Conservation (phyloP, 371 early-diverging fungal genomes). For the Neoconidiobolus thromboides region DNA sequence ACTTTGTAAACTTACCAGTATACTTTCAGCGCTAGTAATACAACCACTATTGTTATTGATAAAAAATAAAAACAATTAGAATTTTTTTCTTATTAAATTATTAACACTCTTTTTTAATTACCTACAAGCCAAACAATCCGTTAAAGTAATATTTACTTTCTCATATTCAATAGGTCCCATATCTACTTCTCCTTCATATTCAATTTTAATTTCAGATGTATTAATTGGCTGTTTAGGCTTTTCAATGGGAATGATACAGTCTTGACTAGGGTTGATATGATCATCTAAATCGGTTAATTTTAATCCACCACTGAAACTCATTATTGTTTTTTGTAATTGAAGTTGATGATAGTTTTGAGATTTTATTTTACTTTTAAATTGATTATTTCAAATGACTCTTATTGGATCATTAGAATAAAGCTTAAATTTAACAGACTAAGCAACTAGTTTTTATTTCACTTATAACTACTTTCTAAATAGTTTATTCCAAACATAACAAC, state of each 20-base stretch:
- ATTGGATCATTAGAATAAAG: too few species aligned
- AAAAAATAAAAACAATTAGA: not conserved
- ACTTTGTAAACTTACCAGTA: conserved; percentile 76
- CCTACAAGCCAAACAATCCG: conserved; percentile 97
- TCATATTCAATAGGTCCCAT: conserved; percentile 63
- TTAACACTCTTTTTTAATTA: conserved; percentile 10
- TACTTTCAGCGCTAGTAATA: conserved; percentile 91
- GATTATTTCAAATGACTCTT: too few species aligned
- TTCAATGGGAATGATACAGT: conserved; percentile 86
- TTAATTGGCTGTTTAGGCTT: conserved; percentile 40
- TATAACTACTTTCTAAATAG: too few species aligned
- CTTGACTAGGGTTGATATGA: conserved; percentile 85
- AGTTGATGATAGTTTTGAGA: too few species aligned
- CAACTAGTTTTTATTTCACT: too few species aligned
- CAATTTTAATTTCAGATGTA: not conserved
- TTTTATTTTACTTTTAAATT: too few species aligned
- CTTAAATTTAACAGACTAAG: too few species aligned
- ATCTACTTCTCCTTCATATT: conserved; percentile 73
- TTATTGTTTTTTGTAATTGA: not conserved
- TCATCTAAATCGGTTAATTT: conserved; percentile 84
- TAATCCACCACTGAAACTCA: conserved; percentile 6
- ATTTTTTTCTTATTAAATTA: not conserved
- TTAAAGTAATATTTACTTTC: conserved; percentile 65
- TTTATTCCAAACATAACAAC: too few species aligned
- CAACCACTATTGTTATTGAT: conserved; percentile 48